A percentile compares a stretch with the other conserved stretches of the same genome.
These are phyloP conservation scores for Grosmannia huntii DNA, from an alignment of 2,329 filamentous ascomycete species.

Conservation along the genomic window DNA sequence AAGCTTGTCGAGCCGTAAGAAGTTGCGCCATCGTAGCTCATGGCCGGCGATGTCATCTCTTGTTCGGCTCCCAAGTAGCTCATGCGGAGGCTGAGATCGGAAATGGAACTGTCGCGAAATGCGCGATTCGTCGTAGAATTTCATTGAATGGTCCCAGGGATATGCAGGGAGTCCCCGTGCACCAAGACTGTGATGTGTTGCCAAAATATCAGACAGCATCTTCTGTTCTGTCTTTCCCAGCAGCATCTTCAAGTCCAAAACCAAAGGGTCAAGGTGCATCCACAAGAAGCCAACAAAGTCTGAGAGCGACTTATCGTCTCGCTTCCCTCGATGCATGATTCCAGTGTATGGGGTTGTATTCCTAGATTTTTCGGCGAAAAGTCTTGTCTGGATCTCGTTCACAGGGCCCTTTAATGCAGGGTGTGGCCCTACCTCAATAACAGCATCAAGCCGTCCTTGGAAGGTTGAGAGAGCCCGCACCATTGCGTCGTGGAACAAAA, in stretches of 20 bases:
- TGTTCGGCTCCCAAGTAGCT: slow-evolving; percentile 11
- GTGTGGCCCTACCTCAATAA: slow-evolving; percentile 33
- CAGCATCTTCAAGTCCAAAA: slow-evolving; percentile 12
- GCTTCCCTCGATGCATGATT: slow-evolving; percentile 18
- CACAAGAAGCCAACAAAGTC: slow-evolving; percentile 23
- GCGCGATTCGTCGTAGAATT: slow-evolving; percentile 10
- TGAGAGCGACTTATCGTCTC: slow-evolving; percentile 19
- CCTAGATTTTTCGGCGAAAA: slow-evolving; percentile 19
- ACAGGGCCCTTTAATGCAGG: slow-evolving; percentile 28
- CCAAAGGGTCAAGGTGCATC: slow-evolving; percentile 17
- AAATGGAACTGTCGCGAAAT: slow-evolving; percentile 8
- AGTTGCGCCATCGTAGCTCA: slow-evolving; percentile 10
- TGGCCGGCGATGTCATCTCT: slow-evolving; percentile 9
- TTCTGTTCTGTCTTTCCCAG: slow-evolving; percentile 12
- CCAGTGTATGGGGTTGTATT: slow-evolving; percentile 19
- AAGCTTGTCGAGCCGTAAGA: slow-evolving; percentile 8
- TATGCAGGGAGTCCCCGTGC: slow-evolving; percentile 10
- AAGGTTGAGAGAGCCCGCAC: slow-evolving; percentile 12
- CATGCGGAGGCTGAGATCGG: slow-evolving; percentile 6
- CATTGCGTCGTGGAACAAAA: slow-evolving; percentile 30
- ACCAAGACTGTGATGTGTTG: no score
- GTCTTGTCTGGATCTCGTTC: neutral
- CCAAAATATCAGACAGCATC: neutral
- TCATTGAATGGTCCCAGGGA: slow-evolving; percentile 12
- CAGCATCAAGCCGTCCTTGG: slow-evolving; percentile 19